Conservation (phyloP, 495 filamentous ascomycete species). For the Podospora pseudopauciseta region DNA sequence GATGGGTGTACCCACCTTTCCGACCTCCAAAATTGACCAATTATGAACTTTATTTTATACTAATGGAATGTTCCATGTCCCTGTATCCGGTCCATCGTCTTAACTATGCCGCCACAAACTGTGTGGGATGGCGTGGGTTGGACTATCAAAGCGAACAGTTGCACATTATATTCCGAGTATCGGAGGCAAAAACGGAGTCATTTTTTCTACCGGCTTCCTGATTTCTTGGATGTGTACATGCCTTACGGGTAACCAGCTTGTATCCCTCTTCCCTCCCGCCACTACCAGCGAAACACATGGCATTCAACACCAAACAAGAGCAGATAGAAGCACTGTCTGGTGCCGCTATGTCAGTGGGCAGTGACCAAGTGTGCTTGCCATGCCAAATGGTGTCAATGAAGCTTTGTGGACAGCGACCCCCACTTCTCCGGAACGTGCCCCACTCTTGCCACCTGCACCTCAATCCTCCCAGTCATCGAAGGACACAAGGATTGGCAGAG, state of each 20-base stretch:
- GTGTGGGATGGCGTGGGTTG: background rate
- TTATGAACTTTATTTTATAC: background rate
- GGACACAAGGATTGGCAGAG: too few species aligned
- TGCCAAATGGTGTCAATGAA: too few species aligned
- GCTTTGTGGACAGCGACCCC: too few species aligned
- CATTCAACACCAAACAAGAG: too few species aligned
- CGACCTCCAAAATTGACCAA: background rate
- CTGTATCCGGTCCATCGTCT: background rate
- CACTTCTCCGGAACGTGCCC: too few species aligned
- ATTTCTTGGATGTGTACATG: background rate
- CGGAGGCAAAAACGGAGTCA: constrained; percentile 13
- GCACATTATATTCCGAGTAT: constrained; percentile 14
- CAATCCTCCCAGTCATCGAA: too few species aligned
- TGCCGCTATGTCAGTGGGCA: too few species aligned
- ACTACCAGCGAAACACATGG: too few species aligned
- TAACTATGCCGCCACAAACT: background rate
- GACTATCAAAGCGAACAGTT: background rate
- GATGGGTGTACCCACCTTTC: background rate
- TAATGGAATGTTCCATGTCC: background rate
- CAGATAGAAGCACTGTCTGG: too few species aligned
- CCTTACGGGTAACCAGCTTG: background rate
- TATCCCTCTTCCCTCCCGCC: background rate
- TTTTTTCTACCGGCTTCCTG: constrained; percentile 8
- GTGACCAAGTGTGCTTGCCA: too few species aligned
- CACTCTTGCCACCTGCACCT: too few species aligned